Evolutionary conservation across 768 basidiomycete genomes (phyloP).

Genomic region (Tulasnella sp.): DNA sequence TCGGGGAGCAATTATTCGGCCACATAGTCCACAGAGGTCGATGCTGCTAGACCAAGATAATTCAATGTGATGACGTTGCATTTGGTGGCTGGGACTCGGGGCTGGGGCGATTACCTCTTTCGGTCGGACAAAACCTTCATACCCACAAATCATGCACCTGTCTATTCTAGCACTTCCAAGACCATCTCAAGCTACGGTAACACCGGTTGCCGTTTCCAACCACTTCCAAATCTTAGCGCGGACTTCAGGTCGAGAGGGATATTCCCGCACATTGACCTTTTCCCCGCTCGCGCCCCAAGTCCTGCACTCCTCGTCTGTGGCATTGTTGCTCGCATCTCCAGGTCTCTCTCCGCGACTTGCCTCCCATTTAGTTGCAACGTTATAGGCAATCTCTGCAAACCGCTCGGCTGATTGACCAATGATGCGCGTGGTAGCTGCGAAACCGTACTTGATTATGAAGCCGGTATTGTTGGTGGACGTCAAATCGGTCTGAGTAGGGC

Average conservation of each 20-base stretch:
- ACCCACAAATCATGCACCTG: no score
- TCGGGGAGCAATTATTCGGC: neutral
- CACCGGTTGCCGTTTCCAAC: neutral
- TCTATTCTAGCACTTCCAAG: no score
- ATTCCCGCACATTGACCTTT: neutral
- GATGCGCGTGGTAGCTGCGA: neutral
- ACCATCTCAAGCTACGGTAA: neutral
- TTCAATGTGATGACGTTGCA: no score
- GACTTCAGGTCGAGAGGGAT: neutral
- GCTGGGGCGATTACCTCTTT: no score
- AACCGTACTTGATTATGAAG: neutral
- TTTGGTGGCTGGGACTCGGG: no score
- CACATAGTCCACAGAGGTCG: no score
- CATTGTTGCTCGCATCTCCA: neutral
- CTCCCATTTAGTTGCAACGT: slow-evolving; percentile 5
- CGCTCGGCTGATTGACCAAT: slow-evolving; percentile 6
- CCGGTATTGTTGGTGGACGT: neutral
- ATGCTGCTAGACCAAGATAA: no score
- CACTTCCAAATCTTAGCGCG: slow-evolving; percentile 1
- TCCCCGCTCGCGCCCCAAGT: neutral
- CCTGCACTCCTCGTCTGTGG: neutral
- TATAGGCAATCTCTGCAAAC: slow-evolving; percentile 7
- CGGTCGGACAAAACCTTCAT: no score
- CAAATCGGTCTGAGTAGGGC: neutral
- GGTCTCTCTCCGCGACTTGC: neutral